Conservation (phyloP, 345 rosid genomes). For the Citrus sp. region DNA sequence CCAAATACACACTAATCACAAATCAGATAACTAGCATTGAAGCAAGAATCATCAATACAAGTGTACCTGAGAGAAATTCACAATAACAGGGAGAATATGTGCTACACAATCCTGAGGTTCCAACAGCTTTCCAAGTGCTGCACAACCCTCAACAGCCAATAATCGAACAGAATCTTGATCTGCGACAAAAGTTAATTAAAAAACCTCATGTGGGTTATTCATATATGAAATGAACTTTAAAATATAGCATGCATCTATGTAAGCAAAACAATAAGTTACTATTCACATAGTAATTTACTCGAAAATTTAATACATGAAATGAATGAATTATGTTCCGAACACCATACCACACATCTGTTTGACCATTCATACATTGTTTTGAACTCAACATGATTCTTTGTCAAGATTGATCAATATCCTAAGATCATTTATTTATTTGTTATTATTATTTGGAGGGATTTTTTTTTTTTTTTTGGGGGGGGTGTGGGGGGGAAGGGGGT, state of each 20-base stretch:
- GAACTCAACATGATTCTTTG: neutral
- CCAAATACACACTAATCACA: neutral
- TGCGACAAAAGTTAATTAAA: constrained; percentile 23
- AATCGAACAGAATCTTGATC: constrained; percentile 97
- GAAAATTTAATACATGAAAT: neutral
- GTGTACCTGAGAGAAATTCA: constrained; percentile 86
- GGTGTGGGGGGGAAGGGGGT: too few species aligned
- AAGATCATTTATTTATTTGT: neutral
- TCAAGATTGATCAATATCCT: neutral
- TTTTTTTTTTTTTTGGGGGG: too few species aligned
- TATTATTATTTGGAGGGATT: too few species aligned
- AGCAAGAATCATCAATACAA: neutral
- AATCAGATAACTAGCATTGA: neutral
- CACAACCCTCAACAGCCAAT: constrained; percentile 96
- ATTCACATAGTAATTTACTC: neutral
- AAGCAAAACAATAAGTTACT: neutral
- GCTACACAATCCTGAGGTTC: constrained; percentile 89
- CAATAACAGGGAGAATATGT: constrained; percentile 89
- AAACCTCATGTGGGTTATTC: neutral
- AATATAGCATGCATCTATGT: neutral
- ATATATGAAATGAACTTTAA: neutral
- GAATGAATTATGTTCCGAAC: neutral
- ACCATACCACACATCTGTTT: neutral
- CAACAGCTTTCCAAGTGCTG: constrained; percentile 93
- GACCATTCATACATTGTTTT: neutral